Percentiles rank a stretch among this genome's conserved stretches.
These are phyloP conservation scores for Diplogelasinospora grovesii DNA, from an alignment of 495 filamentous ascomycete genomes.

Conservation along the genomic window DNA sequence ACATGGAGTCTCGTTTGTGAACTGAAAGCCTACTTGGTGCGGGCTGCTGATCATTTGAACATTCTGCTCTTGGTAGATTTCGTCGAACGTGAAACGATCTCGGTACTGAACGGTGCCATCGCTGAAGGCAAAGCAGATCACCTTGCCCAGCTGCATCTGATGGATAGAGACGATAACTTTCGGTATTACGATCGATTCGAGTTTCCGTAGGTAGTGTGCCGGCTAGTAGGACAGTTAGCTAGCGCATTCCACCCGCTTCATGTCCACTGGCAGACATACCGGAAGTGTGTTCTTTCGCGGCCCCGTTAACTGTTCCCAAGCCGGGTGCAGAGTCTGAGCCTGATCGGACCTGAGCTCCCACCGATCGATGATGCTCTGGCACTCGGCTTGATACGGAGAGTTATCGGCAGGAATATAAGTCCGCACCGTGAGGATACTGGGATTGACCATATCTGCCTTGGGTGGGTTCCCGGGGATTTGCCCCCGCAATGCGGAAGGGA, in stretches of 20 bases:
- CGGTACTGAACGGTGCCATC: slow-evolving; percentile 76
- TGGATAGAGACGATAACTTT: slow-evolving; percentile 64
- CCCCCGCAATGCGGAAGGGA: slow-evolving; percentile 50
- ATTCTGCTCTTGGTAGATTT: slow-evolving; percentile 56
- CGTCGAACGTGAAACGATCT: slow-evolving; percentile 60
- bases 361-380: slow-evolving; percentile 62
- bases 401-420: slow-evolving; percentile 50
- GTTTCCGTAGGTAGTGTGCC: slow-evolving; percentile 53
- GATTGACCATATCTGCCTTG: slow-evolving; percentile 43
- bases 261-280: slow-evolving; percentile 23
- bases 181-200: slow-evolving; percentile 57
- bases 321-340: slow-evolving; percentile 55
- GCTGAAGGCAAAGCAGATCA: slow-evolving; percentile 61
- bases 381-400: slow-evolving; percentile 52
- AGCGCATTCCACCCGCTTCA: too few species aligned
- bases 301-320: slow-evolving; percentile 71
- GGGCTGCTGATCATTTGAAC: slow-evolving; percentile 58
- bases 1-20: slow-evolving; percentile 43
- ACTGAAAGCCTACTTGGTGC: slow-evolving; percentile 68
- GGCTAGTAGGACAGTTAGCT: slow-evolving; percentile 37
- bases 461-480: slow-evolving; percentile 15
- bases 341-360: slow-evolving; percentile 66
- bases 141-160: slow-evolving; percentile 57
- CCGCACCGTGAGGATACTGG: slow-evolving; percentile 65
- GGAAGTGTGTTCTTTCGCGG: slow-evolving; percentile 44